These are phyloP conservation scores for Delphinella strobiligena DNA, from an alignment of 2,329 filamentous ascomycete species.

Conservation along the genomic window DNA sequence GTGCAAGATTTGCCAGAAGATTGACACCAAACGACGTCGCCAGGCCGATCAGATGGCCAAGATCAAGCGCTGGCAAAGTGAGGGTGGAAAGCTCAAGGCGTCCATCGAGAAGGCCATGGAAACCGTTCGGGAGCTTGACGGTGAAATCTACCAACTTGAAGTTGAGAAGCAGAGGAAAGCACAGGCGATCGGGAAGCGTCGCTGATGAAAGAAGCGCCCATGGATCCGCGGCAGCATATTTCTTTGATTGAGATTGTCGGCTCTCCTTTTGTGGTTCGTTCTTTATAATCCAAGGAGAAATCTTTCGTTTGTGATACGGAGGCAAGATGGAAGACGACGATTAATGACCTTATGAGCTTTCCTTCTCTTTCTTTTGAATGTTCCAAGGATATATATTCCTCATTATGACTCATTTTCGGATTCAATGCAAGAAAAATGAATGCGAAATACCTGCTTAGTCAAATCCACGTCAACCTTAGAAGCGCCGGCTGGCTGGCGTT, in stretches of 20 bases:
- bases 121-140: conserved; percentile 58
- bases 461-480: neutral
- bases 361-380: neutral
- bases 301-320: too few species aligned
- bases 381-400: too few species aligned
- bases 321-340: neutral
- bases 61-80: conserved; percentile 63
- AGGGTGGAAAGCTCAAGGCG: conserved; percentile 49
- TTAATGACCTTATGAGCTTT: neutral
- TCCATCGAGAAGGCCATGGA: conserved; percentile 56
- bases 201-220: conserved; percentile 3
- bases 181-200: conserved; percentile 14
- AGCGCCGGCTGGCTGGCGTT: neutral
- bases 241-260: too few species aligned
- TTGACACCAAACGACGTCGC: conserved; percentile 70
- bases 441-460: neutral
- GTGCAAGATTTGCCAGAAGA: conserved; percentile 82
- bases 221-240: neutral
- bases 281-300: too few species aligned
- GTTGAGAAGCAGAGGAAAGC: conserved; percentile 15
- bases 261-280: neutral
- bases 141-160: conserved; percentile 53
- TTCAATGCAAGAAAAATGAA: too few species aligned
- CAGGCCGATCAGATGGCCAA: conserved; percentile 63
- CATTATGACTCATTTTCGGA: too few species aligned